Conservation (phyloP, 495 filamentous ascomycete species). For the Recurvomyces mirabilis region DNA sequence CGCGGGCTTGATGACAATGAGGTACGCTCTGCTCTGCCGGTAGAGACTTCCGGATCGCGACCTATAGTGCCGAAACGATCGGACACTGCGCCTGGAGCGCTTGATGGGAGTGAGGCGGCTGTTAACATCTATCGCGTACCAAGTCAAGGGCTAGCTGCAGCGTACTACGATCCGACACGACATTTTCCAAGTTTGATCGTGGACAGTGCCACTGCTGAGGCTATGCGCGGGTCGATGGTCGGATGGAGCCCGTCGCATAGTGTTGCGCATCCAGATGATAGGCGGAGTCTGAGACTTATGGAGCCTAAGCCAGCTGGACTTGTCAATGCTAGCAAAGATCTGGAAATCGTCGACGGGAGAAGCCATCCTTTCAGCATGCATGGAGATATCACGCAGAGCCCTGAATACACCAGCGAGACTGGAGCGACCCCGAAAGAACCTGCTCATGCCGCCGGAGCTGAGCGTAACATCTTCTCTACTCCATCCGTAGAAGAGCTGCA, state of each 20-base stretch:
- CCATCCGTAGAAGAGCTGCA: not conserved
- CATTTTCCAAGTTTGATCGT: constrained; percentile 6
- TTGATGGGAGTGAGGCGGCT: not conserved
- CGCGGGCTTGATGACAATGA: constrained; percentile 3
- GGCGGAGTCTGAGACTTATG: not conserved
- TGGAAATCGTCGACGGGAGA: not conserved
- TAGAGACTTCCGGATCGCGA: constrained; percentile 1
- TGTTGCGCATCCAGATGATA: not conserved
- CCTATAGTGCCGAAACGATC: constrained; percentile 7
- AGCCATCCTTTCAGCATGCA: no score
- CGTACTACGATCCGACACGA: constrained; percentile 12
- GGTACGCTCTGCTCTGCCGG: constrained; percentile 20
- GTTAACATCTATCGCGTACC: constrained; percentile 19
- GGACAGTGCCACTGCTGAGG: not conserved
- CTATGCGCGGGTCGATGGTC: not conserved
- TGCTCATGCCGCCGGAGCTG: no score
- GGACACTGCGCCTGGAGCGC: constrained; percentile 17
- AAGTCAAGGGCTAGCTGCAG: constrained; percentile 12
- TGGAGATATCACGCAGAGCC: no score
- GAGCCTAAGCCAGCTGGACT: no score
- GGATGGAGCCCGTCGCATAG: constrained; percentile 12
- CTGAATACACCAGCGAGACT: no score
- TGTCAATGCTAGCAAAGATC: no score
- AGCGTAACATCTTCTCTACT: not conserved
- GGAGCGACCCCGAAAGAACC: no score